A percentile compares a stretch with the other conserved stretches of the same genome.
These are phyloP conservation scores for Globisporangium mamillatum DNA, from an alignment of 352 stramenopile species.

Conservation along the genomic window DNA sequence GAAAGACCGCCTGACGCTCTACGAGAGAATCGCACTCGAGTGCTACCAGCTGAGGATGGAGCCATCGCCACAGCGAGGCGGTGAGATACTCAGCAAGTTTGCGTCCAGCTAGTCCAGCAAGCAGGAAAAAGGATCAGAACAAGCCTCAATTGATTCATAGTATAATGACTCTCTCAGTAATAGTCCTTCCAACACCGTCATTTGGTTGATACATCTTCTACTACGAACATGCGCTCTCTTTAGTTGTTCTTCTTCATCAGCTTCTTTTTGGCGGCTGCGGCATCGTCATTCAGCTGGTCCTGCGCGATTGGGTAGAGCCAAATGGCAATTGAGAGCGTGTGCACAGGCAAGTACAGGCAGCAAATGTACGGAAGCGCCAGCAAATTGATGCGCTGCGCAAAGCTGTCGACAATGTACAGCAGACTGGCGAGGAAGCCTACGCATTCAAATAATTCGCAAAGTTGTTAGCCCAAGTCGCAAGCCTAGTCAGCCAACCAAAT, in stretches of 20 bases:
- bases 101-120: conserved; percentile 4
- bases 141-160: neutral
- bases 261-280: conserved; percentile 23
- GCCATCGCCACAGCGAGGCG: conserved; percentile 33
- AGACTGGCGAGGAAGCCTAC: conserved; percentile 13
- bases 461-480: neutral
- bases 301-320: conserved; percentile 28
- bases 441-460: neutral
- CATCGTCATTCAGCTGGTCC: neutral
- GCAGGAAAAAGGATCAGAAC: neutral
- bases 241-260: conserved; percentile 22
- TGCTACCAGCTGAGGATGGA: conserved; percentile 67
- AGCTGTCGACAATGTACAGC: conserved; percentile 43
- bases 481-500: neutral
- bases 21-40: conserved; percentile 48
- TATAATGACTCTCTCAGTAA: neutral
- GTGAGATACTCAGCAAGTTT: conserved; percentile 51
- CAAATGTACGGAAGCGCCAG: conserved; percentile 66
- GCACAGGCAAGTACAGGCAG: conserved; percentile 64
- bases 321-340: conserved; percentile 60
- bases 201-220: neutral
- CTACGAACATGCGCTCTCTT: neutral
- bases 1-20: conserved; percentile 30
- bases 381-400: conserved; percentile 46
- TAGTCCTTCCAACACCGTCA: neutral